Evolutionary conservation across 257 asterid genomes (phyloP).

Genomic region (Oldenlandia corymbosa): DNA sequence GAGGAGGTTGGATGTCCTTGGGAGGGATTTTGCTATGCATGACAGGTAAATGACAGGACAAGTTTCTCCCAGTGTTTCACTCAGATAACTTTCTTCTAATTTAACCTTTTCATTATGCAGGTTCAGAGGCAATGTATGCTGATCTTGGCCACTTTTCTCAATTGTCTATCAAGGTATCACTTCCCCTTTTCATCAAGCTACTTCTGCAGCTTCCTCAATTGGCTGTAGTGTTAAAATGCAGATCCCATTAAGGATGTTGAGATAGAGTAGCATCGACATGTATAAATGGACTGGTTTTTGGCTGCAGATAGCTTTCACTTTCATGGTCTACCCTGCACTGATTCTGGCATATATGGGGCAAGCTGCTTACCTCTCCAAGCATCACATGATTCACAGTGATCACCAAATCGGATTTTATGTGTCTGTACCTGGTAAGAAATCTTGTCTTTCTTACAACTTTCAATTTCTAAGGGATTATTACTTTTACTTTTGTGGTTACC

Average conservation of each 20-base stretch:
- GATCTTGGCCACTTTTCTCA: slow-evolving; percentile 98
- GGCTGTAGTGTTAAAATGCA: not conserved
- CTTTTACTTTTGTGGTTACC: not conserved
- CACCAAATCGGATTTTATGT: slow-evolving; percentile 81
- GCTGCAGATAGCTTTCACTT: slow-evolving; percentile 85
- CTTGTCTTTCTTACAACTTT: slow-evolving; percentile 6
- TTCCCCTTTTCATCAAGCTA: not conserved
- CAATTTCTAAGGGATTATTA: not conserved
- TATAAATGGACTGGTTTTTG: slow-evolving; percentile 12
- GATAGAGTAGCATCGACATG: too few species aligned
- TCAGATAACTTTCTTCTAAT: not conserved
- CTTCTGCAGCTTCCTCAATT: not conserved
- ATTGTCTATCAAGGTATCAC: slow-evolving; percentile 72
- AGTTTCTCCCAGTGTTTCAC: slow-evolving; percentile 2
- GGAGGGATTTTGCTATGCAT: slow-evolving; percentile 91
- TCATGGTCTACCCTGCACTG: slow-evolving; percentile 79
- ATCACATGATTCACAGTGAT: slow-evolving; percentile 60
- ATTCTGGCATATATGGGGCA: slow-evolving; percentile 99
- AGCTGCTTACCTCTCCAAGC: slow-evolving; percentile 96
- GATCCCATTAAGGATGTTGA: too few species aligned
- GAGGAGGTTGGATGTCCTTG: slow-evolving; percentile 91
- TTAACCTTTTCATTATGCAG: slow-evolving; percentile 26
- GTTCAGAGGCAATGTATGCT: slow-evolving; percentile 97
- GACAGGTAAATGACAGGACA: slow-evolving; percentile 45
- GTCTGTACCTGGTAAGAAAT: slow-evolving; percentile 77